Percentiles rank a stretch among this genome's conserved stretches.
Conservation (phyloP, 352 stramenopile species). For the Pythium folliculosum region DNA sequence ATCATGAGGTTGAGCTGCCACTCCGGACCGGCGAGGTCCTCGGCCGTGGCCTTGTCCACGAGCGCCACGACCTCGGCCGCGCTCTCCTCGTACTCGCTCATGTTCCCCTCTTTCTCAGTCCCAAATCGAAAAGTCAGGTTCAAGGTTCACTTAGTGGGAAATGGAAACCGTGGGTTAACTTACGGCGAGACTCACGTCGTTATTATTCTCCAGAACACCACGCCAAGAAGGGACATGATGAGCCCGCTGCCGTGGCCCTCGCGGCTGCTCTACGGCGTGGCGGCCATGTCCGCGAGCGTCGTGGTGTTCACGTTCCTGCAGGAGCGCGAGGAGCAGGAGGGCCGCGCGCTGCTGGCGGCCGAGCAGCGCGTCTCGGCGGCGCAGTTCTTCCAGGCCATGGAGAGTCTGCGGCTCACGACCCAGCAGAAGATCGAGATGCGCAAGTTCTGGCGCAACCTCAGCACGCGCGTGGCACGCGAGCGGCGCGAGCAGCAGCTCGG, state of each 20-base stretch:
- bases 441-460: conserved; percentile 78
- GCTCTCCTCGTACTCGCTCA: conserved; percentile 49
- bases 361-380: conserved; percentile 55
- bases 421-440: conserved; percentile 72
- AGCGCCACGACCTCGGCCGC: conserved; percentile 45
- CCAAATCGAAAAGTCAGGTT: conserved; percentile 6
- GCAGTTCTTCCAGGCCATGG: conserved; percentile 70
- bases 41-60: conserved; percentile 58
- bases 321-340: conserved; percentile 74
- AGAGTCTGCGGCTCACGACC: conserved; percentile 52
- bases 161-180: conserved; percentile 1
- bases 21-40: conserved; percentile 48
- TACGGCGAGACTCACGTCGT: neutral
- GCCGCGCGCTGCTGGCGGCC: conserved; percentile 51
- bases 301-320: conserved; percentile 81
- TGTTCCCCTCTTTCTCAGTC: conserved; percentile 12
- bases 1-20: conserved; percentile 78
- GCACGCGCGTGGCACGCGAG: conserved; percentile 40
- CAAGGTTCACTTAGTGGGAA: conserved; percentile 20
- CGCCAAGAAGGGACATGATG: conserved; percentile 13
- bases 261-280: conserved; percentile 70
- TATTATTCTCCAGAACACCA: neutral
- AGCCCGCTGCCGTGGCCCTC: conserved; percentile 47
- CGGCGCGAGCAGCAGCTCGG: neutral
- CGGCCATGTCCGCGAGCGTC: conserved; percentile 77